Evolutionary conservation across 2,329 filamentous ascomycete genomes (phyloP).

Genomic region (Fusarium sambucinum): DNA sequence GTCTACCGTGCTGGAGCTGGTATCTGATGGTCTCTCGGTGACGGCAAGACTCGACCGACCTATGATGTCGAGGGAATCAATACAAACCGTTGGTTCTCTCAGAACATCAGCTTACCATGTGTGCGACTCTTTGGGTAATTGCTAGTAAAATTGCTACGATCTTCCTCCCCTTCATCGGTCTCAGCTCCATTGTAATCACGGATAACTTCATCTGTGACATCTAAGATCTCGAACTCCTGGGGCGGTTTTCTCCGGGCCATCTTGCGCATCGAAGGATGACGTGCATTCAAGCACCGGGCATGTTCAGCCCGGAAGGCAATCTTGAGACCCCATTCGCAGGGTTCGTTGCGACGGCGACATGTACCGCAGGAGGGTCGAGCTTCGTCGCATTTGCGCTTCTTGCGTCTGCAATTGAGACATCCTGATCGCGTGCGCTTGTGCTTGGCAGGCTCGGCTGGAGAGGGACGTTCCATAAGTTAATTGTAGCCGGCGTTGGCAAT

Average conservation of each 20-base stretch:
- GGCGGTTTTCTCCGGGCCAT: slow-evolving; percentile 46
- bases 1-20: slow-evolving; percentile 9
- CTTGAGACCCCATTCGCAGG: slow-evolving; percentile 55
- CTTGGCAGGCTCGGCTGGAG: slow-evolving; percentile 39
- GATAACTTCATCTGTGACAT: slow-evolving; percentile 54
- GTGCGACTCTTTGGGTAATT: background rate
- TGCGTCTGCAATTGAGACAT: slow-evolving; percentile 55
- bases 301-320: slow-evolving; percentile 55
- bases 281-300: slow-evolving; percentile 49
- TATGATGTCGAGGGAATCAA: background rate
- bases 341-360: slow-evolving; percentile 50
- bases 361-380: slow-evolving; percentile 52
- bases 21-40: background rate
- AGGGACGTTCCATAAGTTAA: slow-evolving; percentile 40
- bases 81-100: background rate
- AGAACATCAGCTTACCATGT: slow-evolving; percentile 12
- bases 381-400: slow-evolving; percentile 57
- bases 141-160: slow-evolving; percentile 18
- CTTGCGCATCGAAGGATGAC: slow-evolving; percentile 53
- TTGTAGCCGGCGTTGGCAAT: slow-evolving; percentile 29
- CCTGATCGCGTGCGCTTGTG: slow-evolving; percentile 53
- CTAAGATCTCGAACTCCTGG: slow-evolving; percentile 53
- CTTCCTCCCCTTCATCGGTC: slow-evolving; percentile 38
- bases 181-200: slow-evolving; percentile 52
- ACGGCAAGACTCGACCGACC: slow-evolving; percentile 3